Conservation (phyloP, 2,329 filamentous ascomycete genomes). For the Trichoderma atroviride region DNA sequence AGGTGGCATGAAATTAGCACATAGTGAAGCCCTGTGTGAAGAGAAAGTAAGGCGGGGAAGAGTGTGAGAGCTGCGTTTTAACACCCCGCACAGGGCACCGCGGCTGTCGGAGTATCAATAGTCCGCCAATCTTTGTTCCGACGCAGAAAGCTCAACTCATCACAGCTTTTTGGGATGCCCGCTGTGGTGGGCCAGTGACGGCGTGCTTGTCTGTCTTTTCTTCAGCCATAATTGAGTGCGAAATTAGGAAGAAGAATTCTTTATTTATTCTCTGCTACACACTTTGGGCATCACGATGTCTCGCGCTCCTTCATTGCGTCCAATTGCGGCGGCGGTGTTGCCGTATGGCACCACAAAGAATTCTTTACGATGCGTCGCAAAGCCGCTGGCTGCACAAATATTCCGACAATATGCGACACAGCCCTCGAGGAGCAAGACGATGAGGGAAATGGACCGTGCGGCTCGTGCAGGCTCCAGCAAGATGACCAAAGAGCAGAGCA, state of each 20-base stretch:
- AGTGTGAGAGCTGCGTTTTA: background rate
- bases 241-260: background rate
- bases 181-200: background rate
- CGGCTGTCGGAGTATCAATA: slow-evolving; percentile 24
- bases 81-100: background rate
- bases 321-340: slow-evolving; percentile 28
- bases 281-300: slow-evolving; percentile 21
- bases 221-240: background rate
- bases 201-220: background rate
- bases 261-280: background rate
- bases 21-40: background rate
- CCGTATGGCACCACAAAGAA: slow-evolving; percentile 30
- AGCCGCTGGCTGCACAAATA: slow-evolving; percentile 32
- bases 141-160: slow-evolving; percentile 19
- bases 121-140: slow-evolving; percentile 9
- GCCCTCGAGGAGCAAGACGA: slow-evolving; percentile 34
- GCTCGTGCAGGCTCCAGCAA: slow-evolving; percentile 32
- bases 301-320: slow-evolving; percentile 20
- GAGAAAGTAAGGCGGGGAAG: background rate
- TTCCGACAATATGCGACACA: slow-evolving; percentile 34
- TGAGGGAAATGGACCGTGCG: slow-evolving; percentile 37
- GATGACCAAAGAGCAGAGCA: slow-evolving; percentile 37
- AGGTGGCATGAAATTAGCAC: slow-evolving; percentile 5
- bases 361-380: slow-evolving; percentile 30
- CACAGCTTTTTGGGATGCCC: slow-evolving; percentile 1